Evolutionary conservation across 2,329 filamentous ascomycete species (phyloP).

Genomic region (Trichoderma asperellum): DNA sequence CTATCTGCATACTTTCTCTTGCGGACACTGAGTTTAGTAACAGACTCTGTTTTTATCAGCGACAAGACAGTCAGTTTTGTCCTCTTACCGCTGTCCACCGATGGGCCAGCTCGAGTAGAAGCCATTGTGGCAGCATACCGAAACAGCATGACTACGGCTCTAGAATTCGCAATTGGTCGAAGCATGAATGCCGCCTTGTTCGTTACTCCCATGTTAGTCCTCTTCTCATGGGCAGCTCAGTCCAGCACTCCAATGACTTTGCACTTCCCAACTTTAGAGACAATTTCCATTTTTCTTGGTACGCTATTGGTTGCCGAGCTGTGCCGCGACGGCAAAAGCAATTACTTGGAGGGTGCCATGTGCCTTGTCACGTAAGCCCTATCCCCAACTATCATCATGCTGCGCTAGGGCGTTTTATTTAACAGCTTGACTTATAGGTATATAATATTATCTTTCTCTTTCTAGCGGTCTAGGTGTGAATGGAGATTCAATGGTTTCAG

Average conservation of each 20-base stretch:
- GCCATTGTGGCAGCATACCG: constrained; percentile 21
- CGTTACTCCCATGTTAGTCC: constrained; percentile 18
- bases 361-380: constrained; percentile 22
- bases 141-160: constrained; percentile 11
- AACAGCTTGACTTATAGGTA: neutral
- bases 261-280: constrained; percentile 23
- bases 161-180: constrained; percentile 25
- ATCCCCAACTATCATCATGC: neutral
- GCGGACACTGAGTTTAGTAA: constrained; percentile 11
- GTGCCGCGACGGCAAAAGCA: constrained; percentile 26
- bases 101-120: constrained; percentile 19
- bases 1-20: constrained; percentile 21
- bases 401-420: neutral
- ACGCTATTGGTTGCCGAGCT: constrained; percentile 21
- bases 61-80: constrained; percentile 19
- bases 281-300: constrained; percentile 22
- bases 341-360: constrained; percentile 23
- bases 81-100: constrained; percentile 10
- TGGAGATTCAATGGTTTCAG: too few relatives aligned
- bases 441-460: constrained; percentile 24
- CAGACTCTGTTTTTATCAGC: constrained; percentile 10
- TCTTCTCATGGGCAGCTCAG: constrained; percentile 24
- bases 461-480: neutral
- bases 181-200: constrained; percentile 26
- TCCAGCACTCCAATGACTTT: constrained; percentile 13